These are phyloP conservation scores for Coprinellus aureogranulatus DNA, from an alignment of 768 basidiomycete species.

Conservation along the genomic window DNA sequence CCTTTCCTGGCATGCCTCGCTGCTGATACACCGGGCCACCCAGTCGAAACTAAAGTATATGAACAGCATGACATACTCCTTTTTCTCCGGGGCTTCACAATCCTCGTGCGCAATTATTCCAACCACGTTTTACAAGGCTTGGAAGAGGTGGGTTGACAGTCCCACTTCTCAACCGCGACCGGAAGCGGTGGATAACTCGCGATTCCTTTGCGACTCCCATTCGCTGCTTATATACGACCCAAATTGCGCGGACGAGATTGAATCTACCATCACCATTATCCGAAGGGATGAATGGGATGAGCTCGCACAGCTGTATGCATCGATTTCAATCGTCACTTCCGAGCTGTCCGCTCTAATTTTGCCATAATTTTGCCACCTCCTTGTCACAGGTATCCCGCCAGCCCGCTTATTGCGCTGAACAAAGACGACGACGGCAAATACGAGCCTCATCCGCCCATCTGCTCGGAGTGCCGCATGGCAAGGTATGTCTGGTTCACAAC, in stretches of 20 bases:
- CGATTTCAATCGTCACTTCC: no score
- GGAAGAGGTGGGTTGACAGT: slow-evolving; percentile 67
- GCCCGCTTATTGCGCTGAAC: slow-evolving; percentile 45
- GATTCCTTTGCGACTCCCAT: slow-evolving; percentile 65
- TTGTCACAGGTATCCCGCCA: slow-evolving; percentile 47
- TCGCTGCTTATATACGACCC: slow-evolving; percentile 63
- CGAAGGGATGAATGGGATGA: slow-evolving; percentile 63
- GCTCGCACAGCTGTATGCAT: slow-evolving; percentile 55
- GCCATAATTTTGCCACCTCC: slow-evolving; percentile 5
- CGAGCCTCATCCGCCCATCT: slow-evolving; percentile 51
- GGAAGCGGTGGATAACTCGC: slow-evolving; percentile 55
- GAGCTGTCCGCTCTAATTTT: slow-evolving; percentile 1
- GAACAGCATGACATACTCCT: slow-evolving; percentile 45
- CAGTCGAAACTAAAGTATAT: slow-evolving; percentile 66
- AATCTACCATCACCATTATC: slow-evolving; percentile 55
- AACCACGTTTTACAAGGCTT: slow-evolving; percentile 58
- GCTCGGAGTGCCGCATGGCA: slow-evolving; percentile 57
- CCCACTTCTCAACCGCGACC: slow-evolving; percentile 59
- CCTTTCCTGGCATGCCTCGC: background rate
- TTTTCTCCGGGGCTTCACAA: slow-evolving; percentile 20
- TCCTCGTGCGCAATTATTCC: slow-evolving; percentile 56
- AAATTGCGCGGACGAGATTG: slow-evolving; percentile 56
- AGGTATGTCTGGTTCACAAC: slow-evolving; percentile 35
- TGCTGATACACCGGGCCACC: slow-evolving; percentile 2
- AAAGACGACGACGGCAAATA: slow-evolving; percentile 34